Conservation (phyloP, 2,329 filamentous ascomycete species). For the Pseudogymnoascus sp. region DNA sequence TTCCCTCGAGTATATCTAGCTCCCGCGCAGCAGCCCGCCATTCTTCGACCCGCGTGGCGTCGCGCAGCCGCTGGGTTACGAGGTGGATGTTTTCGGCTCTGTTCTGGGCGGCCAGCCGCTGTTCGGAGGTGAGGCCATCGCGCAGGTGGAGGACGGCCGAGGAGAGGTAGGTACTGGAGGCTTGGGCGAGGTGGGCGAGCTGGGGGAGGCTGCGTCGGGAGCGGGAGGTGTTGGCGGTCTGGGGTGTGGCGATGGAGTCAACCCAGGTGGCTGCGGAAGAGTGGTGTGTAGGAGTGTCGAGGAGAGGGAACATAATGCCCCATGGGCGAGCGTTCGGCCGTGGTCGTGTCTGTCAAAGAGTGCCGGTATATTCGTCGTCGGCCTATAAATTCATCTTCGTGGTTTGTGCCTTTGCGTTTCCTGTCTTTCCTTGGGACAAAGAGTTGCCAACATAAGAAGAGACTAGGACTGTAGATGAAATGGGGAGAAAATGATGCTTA, state of each 20-base stretch:
- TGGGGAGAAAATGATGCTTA: not conserved
- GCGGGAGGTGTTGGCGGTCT: not conserved
- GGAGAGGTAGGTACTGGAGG: not conserved
- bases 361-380: not conserved
- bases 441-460: not conserved
- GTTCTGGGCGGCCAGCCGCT: constrained; percentile 39
- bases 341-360: not conserved
- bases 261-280: not conserved
- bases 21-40: constrained; percentile 71
- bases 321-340: not conserved
- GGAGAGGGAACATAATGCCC: not conserved
- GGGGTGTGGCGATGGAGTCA: not conserved
- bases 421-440: not conserved
- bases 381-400: not conserved
- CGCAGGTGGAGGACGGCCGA: constrained; percentile 18
- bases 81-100: constrained; percentile 54
- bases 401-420: not conserved
- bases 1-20: constrained; percentile 70
- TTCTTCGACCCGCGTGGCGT: constrained; percentile 57
- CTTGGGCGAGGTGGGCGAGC: not conserved
- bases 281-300: not conserved
- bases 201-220: not conserved
- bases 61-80: constrained; percentile 54
- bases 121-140: constrained; percentile 30
- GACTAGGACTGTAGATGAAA: not conserved